Evolutionary conservation across 441 rosid genomes (phyloP), one percentile per base, ranked within the genome.

Genomic region (Erysimum cheiri): DNA sequence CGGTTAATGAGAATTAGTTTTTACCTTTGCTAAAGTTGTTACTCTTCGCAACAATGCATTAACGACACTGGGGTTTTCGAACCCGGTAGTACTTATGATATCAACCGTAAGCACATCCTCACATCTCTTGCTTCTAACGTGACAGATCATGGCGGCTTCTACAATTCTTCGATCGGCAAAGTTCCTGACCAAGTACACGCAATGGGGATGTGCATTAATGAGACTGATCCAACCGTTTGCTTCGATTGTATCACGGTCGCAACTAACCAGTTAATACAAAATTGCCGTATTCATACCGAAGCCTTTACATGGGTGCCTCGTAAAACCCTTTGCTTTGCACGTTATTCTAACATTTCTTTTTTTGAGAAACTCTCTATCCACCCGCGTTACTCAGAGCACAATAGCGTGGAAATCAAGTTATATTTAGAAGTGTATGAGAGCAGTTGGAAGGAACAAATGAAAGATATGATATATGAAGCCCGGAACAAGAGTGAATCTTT

Each of bases 171-270:
- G 0, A 10, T 11, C 0, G 77, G 77, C 7, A 6, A 62, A 29
- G 68, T 5, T 14, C 15, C 37, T 6, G n/a, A 72, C 69, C 28
- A 2, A 33, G 80, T 81, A 1, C 75, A 60, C 3, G 74, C 78
- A 29, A 46, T 60, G 39, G 79, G 22, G 4, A 60, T 71, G 49
- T 81, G 80, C 71, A 69, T 40, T 5, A 32, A 44, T n/a, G 71
- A 65, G 26, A 32, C 3, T 6, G 29, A 67, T 2, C 4, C 39
- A 9, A 10, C 11, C 0, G 68, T 0, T 4, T 79, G 82, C 70
- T 75, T 9, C 0, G 39, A 33, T 0, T 68, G 74, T 28, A 13
- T 77, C 14, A 5, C 10, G 2, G 2, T 4, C 4, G 24, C 74
- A 17, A 0, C 8, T 3, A 26, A n/a, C 0, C 37, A 26, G 37